These are phyloP conservation scores for Sisymbrium irio DNA, from an alignment of 345 rosid genomes.

Conservation along the genomic window DNA sequence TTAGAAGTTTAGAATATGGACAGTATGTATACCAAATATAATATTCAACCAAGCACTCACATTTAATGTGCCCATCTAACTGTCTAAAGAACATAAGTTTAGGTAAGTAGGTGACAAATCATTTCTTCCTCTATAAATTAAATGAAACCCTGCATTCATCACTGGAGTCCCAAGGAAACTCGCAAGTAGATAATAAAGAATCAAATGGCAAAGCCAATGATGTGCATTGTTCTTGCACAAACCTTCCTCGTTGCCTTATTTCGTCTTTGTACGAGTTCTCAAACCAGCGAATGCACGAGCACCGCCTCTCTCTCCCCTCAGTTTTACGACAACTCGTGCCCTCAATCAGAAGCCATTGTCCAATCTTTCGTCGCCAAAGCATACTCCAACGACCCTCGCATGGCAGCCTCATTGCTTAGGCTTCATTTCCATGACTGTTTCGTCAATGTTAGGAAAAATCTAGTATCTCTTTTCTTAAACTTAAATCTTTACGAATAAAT, in stretches of 20 bases:
- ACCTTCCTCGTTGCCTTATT: conserved; percentile 40
- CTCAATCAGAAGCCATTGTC: conserved; percentile 50
- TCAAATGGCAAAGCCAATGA: conserved; percentile 37
- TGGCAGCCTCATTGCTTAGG: conserved; percentile 73
- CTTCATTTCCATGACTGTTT: conserved; percentile 80
- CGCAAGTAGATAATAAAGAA: not conserved
- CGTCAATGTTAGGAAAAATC: conserved; percentile 45
- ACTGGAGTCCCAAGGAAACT: not conserved
- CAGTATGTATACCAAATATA: not conserved
- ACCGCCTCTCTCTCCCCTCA: conserved; percentile 45
- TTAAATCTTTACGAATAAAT: not conserved
- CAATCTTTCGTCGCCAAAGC: conserved; percentile 49
- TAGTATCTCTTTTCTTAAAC: not conserved
- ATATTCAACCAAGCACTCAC: not conserved
- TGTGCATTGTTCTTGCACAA: conserved; percentile 22
- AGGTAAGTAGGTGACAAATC: conserved; percentile 16
- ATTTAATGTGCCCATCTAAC: conserved; percentile 8
- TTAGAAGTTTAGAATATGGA: not conserved
- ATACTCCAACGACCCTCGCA: conserved; percentile 50
- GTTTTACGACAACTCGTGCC: conserved; percentile 66
- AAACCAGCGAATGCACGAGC: conserved; percentile 7
- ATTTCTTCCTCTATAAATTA: conserved; percentile 9
- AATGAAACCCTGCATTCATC: not conserved
- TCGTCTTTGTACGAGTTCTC: conserved; percentile 37
- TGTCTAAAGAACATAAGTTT: not conserved